Conservation (phyloP, 805 yeast genomes). For the Candida verbasci region DNA sequence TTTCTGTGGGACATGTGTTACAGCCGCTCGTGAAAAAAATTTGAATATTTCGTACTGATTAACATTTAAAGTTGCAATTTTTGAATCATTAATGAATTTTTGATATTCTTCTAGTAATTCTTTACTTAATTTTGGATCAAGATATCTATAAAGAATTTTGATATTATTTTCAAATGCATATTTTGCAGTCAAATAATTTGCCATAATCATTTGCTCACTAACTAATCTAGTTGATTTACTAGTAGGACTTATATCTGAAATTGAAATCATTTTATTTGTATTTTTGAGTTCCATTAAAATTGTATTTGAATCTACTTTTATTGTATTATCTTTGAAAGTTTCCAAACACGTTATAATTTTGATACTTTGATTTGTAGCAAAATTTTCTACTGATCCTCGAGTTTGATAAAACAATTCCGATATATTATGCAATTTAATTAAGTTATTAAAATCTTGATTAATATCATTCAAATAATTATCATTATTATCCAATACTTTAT, state of each 20-base stretch:
- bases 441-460: constrained; percentile 17
- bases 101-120: constrained; percentile 21
- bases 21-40: constrained; percentile 3
- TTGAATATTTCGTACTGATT: constrained; percentile 1
- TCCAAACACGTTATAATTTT: neutral
- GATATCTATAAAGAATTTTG: constrained; percentile 49
- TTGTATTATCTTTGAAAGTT: neutral
- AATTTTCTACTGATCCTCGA: neutral
- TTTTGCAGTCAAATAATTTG: constrained; percentile 59
- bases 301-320: constrained; percentile 7
- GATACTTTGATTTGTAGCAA: no score
- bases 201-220: constrained; percentile 78
- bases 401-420: constrained; percentile 12
- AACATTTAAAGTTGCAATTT: constrained; percentile 8
- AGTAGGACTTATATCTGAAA: constrained; percentile 11
- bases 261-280: constrained; percentile 12
- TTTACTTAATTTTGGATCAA: constrained; percentile 23
- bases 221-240: constrained; percentile 50
- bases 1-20: neutral
- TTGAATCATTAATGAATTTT: constrained; percentile 11
- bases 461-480: constrained; percentile 8
- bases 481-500: constrained; percentile 39
- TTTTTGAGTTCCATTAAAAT: constrained; percentile 11
- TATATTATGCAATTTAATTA: constrained; percentile 23
- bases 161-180: constrained; percentile 40